A percentile compares a stretch with the other conserved stretches of the same genome.
Conservation (phyloP, 1,284 basidiomycete genomes). For the Neolentinus lepideus region DNA sequence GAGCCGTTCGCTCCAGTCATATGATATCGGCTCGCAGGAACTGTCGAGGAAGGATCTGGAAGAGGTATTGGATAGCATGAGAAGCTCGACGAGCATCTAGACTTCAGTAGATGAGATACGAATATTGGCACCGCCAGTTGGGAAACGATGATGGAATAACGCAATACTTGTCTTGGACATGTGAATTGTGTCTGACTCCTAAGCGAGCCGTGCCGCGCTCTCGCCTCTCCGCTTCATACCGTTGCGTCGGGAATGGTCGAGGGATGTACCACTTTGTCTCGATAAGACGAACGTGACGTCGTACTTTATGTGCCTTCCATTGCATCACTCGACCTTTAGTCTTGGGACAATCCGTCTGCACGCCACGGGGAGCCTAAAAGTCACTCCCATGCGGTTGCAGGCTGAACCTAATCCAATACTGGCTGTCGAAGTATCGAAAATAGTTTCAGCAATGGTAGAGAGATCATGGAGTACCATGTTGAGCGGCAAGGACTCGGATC, state of each 20-base stretch:
- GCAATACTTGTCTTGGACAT: not conserved
- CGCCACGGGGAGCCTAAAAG: no score
- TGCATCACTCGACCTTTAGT: no score
- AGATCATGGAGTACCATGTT: not conserved
- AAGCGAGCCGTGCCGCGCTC: no score
- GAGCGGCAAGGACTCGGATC: not conserved
- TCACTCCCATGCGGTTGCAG: not conserved
- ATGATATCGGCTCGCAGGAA: not conserved
- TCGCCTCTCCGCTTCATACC: no score
- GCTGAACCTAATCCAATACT: not conserved
- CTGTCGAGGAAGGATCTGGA: not conserved
- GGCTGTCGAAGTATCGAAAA: not conserved
- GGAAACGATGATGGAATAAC: not conserved
- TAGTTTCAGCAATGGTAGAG: not conserved
- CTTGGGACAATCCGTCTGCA: no score
- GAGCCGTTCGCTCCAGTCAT: not conserved
- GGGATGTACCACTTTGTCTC: no score
- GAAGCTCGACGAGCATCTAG: not conserved
- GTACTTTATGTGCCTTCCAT: no score
- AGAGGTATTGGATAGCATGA: not conserved
- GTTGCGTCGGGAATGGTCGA: no score
- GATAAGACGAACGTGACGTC: no score
- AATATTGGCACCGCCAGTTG: not conserved
- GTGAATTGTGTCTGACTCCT: not conserved
- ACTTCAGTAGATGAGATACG: not conserved